phyloP scores from a whole-genome alignment of 106 monocot genomes.

The Dioscorea dumetorum region DNA sequence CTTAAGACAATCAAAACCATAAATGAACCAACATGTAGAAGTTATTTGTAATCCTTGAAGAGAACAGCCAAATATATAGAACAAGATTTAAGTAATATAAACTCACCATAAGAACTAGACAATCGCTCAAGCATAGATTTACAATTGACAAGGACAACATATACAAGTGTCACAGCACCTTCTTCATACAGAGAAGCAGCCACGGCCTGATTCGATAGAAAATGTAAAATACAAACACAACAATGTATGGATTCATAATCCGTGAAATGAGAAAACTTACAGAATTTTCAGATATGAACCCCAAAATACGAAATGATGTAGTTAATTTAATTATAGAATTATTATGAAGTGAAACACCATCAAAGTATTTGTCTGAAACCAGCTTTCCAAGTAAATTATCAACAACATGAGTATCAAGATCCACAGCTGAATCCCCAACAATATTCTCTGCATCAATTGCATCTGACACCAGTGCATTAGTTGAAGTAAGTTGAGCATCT shows the following conservation, averaged over 20 bases:
- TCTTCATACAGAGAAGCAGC: conserved; percentile 85
- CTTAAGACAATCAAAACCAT: too few relatives aligned
- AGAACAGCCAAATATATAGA: too few relatives aligned
- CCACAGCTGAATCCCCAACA: conserved; percentile 49
- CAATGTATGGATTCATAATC: too few relatives aligned
- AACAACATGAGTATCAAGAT: conserved; percentile 67
- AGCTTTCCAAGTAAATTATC: conserved; percentile 95
- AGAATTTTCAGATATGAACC: conserved; percentile 83
- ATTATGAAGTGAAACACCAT: conserved; percentile 56
- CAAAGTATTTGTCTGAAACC: conserved; percentile 82
- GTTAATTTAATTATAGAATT: conserved; percentile 86
- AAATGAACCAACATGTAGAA: too few relatives aligned
- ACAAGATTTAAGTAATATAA: not conserved
- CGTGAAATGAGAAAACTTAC: conserved; percentile 25
- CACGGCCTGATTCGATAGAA: conserved; percentile 45
- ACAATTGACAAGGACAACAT: conserved; percentile 74
- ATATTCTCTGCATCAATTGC: conserved; percentile 90
- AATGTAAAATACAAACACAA: conserved; percentile 1
- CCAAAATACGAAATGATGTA: conserved; percentile 79
- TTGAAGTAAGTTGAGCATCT: conserved; percentile 85
- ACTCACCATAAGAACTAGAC: conserved; percentile 87
- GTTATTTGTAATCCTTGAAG: too few relatives aligned
- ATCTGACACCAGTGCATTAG: conserved; percentile 81
- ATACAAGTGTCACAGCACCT: conserved; percentile 80
- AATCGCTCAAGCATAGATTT: conserved; percentile 89